Evolutionary conservation across 768 basidiomycete genomes (phyloP), one percentile per base, ranked within the genome.

Genomic region (Boletus sp.): DNA sequence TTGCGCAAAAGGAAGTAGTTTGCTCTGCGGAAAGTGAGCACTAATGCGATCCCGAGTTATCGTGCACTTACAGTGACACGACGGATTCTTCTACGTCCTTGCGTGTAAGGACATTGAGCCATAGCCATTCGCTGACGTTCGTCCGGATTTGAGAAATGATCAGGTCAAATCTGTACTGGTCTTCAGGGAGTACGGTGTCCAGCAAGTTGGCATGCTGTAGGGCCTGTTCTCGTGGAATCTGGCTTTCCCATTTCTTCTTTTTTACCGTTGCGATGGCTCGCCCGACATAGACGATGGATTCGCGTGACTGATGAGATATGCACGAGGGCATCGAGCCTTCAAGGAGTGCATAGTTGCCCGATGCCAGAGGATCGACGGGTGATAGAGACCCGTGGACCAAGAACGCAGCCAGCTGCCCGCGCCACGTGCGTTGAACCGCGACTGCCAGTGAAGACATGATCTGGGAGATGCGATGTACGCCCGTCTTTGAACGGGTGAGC

Each of bases 71-170:
- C 93, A 95, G 67, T 13, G 90, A 88, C 61, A 93, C 84, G 19
- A 96, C 83, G 0, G 93, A 87, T 23, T 88, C 87, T 58, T 88
- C 85, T 1, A 95, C 87, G 57, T 93, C 91, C 60, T 83, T 81
- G 63, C 80, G 79, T 2, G 92, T 95, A 48, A 97, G 75, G 35
- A 96, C 87, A 64, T 94, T 92, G 23, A 84, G 70, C 94, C 93
- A 97, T 1, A 97, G 75, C 93, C 93, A 97, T 76, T 97, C 94
- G 65, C 92, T 89, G 47, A 95, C 82, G 53, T 87, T 85, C 1
- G 80, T 86, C 54, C 93, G 76, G 35, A 94, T 90, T 55, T 86
- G 82, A 17, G 81, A 74, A 34, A 97, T 82, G 54, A 85, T 81
- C 32, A 77, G 73, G 66, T 91, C 90, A 63, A 97, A 91, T 15